Base-by-base conservation (phyloP, 306 rosid genomes). In the Prunus mume region DNA sequence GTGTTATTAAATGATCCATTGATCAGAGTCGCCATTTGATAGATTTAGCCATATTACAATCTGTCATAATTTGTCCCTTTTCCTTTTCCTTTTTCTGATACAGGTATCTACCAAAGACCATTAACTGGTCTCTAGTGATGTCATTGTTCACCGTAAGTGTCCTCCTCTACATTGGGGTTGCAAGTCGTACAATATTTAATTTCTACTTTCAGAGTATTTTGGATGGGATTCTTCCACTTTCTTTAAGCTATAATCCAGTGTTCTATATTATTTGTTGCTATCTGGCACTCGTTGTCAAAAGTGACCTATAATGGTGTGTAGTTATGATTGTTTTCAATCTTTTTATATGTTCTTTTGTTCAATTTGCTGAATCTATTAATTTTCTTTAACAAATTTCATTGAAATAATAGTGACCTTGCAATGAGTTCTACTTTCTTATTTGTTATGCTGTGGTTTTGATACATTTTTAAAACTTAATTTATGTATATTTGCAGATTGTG, bases 51-150 rank as follows among this genome's bases (percentile, higher is more conserved):
- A 19, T 41, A 12, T 11, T 65, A 52, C 64, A 32, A 6, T 75
- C 2, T 2, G 46, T 47, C 24, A 9, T n/a, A 28, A 52, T 71
- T 72, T 58, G 28, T 6, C 25, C n/a, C 79, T 60, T 69, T 84
- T 78, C 38, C 72, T 54, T 85, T 58, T 77, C 19, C 50, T 69
- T 58, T 85, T 58, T 77, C 19, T 68, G 71, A 61, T 60, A 67
- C 92, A 95, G 97, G 84, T 85, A 80, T 81, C 78, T 95, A 20
- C 75, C 81, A 62, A 90, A 86, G 91, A 95, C 97, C 45, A 50
- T 90, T 72, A 73, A 88, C 78, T 95, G 93, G 97, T 88, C 96
- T 69, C 86, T 92, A 34, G 78, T 91, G 90, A 92, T 95, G 98
- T 95, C 98, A 61, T 75, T 83, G 82, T 89, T 90, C 84, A 86